These are phyloP conservation scores for Coelastrella sp. DNA, from an alignment of 139 green algal genomes.

Conservation along the genomic window DNA sequence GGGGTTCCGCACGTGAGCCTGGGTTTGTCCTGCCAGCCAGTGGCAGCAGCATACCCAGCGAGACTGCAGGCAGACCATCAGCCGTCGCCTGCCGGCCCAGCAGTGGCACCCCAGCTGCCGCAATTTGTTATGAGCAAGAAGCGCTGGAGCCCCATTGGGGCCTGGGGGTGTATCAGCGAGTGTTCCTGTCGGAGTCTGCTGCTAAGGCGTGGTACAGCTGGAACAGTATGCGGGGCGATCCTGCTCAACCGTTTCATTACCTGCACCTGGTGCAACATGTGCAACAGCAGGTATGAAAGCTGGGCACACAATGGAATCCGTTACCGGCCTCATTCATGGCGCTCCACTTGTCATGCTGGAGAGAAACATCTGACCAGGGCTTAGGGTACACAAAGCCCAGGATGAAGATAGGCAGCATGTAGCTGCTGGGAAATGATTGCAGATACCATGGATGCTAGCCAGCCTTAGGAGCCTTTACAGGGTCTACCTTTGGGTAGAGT, in stretches of 20 bases:
- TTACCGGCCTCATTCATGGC: too few species aligned
- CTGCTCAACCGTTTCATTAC: slow-evolving; percentile 62
- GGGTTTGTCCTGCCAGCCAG: slow-evolving; percentile 4
- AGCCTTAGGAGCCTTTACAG: background rate
- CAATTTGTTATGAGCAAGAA: background rate
- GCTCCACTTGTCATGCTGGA: background rate
- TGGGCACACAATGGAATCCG: background rate
- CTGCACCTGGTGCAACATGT: slow-evolving; percentile 43
- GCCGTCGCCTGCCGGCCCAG: background rate
- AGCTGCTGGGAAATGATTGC: background rate
- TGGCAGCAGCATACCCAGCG: background rate
- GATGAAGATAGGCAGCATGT: background rate
- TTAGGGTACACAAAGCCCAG: too few species aligned
- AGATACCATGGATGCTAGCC: background rate
- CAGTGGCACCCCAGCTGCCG: background rate
- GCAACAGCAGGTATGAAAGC: slow-evolving; percentile 36
- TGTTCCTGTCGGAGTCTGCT: slow-evolving; percentile 60
- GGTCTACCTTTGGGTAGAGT: too few species aligned
- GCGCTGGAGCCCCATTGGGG: slow-evolving; percentile 37
- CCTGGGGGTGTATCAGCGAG: slow-evolving; percentile 55
- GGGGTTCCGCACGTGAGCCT: background rate
- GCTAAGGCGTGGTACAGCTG: slow-evolving; percentile 57
- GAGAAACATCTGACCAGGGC: too few species aligned
- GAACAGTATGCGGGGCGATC: slow-evolving; percentile 60
- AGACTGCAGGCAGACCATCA: background rate